Evolutionary conservation across 805 yeast genomes (phyloP).

Genomic region (Dipodascopsis tothii): DNA sequence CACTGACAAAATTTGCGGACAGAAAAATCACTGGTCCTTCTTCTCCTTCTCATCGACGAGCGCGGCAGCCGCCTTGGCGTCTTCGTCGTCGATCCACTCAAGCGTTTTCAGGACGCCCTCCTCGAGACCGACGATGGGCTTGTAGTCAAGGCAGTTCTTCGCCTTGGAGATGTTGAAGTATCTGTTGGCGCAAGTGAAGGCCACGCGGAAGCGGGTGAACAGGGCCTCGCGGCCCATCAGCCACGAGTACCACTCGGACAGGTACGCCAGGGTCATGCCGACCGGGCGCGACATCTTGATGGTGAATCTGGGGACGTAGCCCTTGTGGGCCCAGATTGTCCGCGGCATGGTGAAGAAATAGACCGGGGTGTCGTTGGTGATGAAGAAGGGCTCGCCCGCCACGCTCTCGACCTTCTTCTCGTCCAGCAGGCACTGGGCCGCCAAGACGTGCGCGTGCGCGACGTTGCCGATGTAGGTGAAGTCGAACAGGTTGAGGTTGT

Average conservation of each 20-base stretch:
- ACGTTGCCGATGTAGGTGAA: conserved; percentile 99
- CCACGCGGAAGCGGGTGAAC: conserved; percentile 91
- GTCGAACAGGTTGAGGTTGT: conserved; percentile 86
- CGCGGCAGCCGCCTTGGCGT: too few species aligned
- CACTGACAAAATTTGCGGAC: too few species aligned
- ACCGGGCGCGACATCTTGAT: conserved; percentile 63
- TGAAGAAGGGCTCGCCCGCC: conserved; percentile 80
- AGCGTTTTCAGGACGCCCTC: conserved; percentile 73
- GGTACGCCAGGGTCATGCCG: conserved; percentile 75
- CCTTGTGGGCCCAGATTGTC: conserved; percentile 95
- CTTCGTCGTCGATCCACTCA: conserved; percentile 77
- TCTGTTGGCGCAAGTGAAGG: conserved; percentile 83
- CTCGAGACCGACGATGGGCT: conserved; percentile 69
- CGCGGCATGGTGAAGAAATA: conserved; percentile 97
- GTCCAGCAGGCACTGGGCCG: conserved; percentile 63
- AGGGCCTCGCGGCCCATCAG: conserved; percentile 79
- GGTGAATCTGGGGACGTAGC: conserved; percentile 62
- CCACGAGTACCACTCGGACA: conserved; percentile 67
- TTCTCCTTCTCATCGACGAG: too few species aligned
- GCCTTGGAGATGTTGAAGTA: conserved; percentile 91
- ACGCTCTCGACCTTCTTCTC: conserved; percentile 36
- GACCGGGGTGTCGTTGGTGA: conserved; percentile 90
- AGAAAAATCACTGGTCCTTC: too few species aligned
- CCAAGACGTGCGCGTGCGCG: conserved; percentile 91
- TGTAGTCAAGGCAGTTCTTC: conserved; percentile 64